Base-by-base conservation (phyloP, 2,329 filamentous ascomycete genomes). In the Hymenoscyphus scutula region DNA sequence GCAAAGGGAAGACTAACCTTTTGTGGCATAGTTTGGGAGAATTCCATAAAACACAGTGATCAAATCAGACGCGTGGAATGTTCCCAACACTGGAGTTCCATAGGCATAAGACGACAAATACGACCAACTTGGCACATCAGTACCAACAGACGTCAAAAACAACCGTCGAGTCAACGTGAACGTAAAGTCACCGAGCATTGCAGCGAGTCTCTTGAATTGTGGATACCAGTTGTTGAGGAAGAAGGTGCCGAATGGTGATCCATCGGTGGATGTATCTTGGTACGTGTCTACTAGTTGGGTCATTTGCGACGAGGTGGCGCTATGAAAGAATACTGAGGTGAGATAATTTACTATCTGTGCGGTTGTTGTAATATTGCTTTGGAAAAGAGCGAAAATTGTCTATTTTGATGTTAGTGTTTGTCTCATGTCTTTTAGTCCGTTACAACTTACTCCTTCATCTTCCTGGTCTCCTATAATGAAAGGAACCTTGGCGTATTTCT, bases 91-190 rank as follows among this genome's bases (percentile, higher is more conserved):
- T 0, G 90, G 88, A 0, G 86, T 88, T 10, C 87, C 87, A 72
- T 88, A 85, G 77, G 89, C 76, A 76, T 93, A 93, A 0, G 85
- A 88, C 0, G 87, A 77, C 1, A 95, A 81, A 76, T 92, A 95
- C 0, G 88, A 91, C 89, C 89, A 95, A 1, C 80, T 77, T 0
- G 86, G 85, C 0, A 92, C 84, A 13, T 78, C 76, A 1, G 76
- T 60, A 0, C 73, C 70, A 1, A 84, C 74, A 0, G 71, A 62
- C 13, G 80, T 71, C 25, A 95, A 82, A 73, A 90, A 87, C 5
- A 81, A 64, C 17, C 91, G 85, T 1, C 90, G 85, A 0, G 85
- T 84, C 0, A 95, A 79, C 0, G 88, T 93, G 76, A 95, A 94
- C 1, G 84, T 84, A 0, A 92, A 70, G 71, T 95, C 91, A 15